A percentile compares a stretch with the other conserved stretches of the same genome.
Conservation (phyloP, 2,329 filamentous ascomycete species). For the Nakataea oryzae region DNA sequence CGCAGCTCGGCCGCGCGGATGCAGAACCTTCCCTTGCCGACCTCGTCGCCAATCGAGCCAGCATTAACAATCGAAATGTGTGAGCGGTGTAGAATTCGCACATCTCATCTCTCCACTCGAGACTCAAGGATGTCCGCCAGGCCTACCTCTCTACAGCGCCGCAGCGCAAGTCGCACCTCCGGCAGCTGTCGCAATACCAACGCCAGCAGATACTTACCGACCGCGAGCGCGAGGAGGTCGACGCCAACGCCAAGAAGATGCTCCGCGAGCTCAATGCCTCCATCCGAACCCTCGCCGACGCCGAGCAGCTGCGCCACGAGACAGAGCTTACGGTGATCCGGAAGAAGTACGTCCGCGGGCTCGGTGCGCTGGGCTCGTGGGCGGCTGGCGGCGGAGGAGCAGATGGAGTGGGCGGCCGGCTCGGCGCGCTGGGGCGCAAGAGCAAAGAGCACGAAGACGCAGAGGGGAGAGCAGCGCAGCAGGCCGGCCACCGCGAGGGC, state of each 20-base stretch:
- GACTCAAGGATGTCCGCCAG: slow-evolving; percentile 75
- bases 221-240: slow-evolving; percentile 73
- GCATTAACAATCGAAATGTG: neutral
- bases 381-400: slow-evolving; percentile 44
- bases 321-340: slow-evolving; percentile 60
- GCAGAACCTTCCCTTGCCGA: neutral
- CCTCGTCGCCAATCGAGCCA: neutral
- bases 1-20: neutral
- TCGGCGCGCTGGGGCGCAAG: slow-evolving; percentile 16
- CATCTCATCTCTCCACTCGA: slow-evolving; percentile 67
- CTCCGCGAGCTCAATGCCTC: slow-evolving; percentile 76
- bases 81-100: slow-evolving; percentile 59
- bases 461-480: slow-evolving; percentile 57
- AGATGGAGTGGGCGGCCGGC: slow-evolving; percentile 22
- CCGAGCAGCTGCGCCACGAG: slow-evolving; percentile 71
- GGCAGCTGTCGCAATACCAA: slow-evolving; percentile 25
- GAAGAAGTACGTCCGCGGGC: slow-evolving; percentile 55
- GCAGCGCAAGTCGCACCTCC: slow-evolving; percentile 45
- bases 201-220: slow-evolving; percentile 55
- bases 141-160: slow-evolving; percentile 80
- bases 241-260: slow-evolving; percentile 75
- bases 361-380: slow-evolving; percentile 57
- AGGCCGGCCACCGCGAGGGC: slow-evolving; percentile 66
- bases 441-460: slow-evolving; percentile 59
- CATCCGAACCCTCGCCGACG: slow-evolving; percentile 69